Evolutionary conservation across 495 filamentous ascomycete species (phyloP), one percentile per base, ranked within the genome.

Genomic region (Staphylotrichum longicolle): DNA sequence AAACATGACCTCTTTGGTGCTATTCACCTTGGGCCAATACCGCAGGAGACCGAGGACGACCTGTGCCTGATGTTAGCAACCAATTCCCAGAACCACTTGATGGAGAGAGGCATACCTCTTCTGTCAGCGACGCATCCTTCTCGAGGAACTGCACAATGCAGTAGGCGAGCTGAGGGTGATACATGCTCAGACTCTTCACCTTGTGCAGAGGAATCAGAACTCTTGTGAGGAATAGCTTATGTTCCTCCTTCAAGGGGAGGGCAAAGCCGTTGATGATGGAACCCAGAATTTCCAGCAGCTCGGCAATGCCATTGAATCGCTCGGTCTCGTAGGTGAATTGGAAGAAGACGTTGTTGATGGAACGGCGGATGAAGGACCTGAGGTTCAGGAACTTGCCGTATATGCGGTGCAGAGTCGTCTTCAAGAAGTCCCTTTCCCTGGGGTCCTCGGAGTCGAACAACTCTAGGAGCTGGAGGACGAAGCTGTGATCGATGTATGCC

Each of bases 271-370:
- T 99, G 84, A 99, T 99, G 64, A 99, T 99, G 56, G 94, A 98
- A 44, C 94, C 94, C 33, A 99, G 78, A 66, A 99, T 99, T 69
- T 99, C 94, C 48, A 99, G 79, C 48, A 99, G 80, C 73, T 99
- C 94, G 5, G 94, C 94, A 63, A 99, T 96, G 14, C 94, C 94
- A 71, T 99, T 99, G 78, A 98, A 98, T 54, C 94, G 84, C 74
- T 99, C 94, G 0, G 94, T 99, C 77, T 99, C 94, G 70, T 99
- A 99, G 61, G 89, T 90, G 75, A 99, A 99, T 72, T 99, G 94
- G 83, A 99, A 99, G 81, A 99, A 99, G 67, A 99, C 94, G 70
- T 99, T 98, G 82, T 99, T 98, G 80, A 99, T 99, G 44, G 95
- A 98, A 66, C 94, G 87, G 69, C 94, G 84, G 68, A 99, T 99